phyloP scores from a whole-genome alignment of 305 asterid genomes.

The Fraxinus baroniana region DNA sequence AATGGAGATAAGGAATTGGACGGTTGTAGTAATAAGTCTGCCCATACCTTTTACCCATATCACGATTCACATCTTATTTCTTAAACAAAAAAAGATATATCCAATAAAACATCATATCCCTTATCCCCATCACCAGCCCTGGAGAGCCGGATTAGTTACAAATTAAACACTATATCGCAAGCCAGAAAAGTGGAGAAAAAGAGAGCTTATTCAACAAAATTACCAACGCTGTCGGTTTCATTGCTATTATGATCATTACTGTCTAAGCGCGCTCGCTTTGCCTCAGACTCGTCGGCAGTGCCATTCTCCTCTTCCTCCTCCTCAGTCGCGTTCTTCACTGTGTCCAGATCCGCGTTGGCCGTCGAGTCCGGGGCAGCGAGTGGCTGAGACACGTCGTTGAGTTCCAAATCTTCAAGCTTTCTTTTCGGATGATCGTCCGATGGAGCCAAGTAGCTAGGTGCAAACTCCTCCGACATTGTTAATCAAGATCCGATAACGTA shows the following conservation, averaged over 20 bases:
- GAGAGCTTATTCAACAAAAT: neutral
- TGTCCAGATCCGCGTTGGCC: constrained; percentile 29
- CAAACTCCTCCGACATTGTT: constrained; percentile 66
- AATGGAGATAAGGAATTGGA: neutral
- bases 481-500: constrained; percentile 27
- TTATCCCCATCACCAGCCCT: neutral
- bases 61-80: neutral
- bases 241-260: constrained; percentile 35
- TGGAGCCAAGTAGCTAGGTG: constrained; percentile 27
- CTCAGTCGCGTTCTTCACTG: constrained; percentile 32
- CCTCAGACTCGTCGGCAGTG: constrained; percentile 52
- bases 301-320: constrained; percentile 46
- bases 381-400: constrained; percentile 37
- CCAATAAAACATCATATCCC: neutral
- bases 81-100: neutral
- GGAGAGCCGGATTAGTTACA: neutral
- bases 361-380: constrained; percentile 28
- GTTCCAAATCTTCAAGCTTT: constrained; percentile 79
- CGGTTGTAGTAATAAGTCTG: neutral
- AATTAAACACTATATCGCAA: neutral
- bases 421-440: constrained; percentile 60
- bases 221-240: constrained; percentile 47
- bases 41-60: neutral
- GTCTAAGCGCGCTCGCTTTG: constrained; percentile 74
- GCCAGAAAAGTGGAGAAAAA: neutral